Evolutionary conservation across 495 filamentous ascomycete genomes (phyloP), one percentile per base, ranked within the genome.

Genomic region (Cercophora samala): DNA sequence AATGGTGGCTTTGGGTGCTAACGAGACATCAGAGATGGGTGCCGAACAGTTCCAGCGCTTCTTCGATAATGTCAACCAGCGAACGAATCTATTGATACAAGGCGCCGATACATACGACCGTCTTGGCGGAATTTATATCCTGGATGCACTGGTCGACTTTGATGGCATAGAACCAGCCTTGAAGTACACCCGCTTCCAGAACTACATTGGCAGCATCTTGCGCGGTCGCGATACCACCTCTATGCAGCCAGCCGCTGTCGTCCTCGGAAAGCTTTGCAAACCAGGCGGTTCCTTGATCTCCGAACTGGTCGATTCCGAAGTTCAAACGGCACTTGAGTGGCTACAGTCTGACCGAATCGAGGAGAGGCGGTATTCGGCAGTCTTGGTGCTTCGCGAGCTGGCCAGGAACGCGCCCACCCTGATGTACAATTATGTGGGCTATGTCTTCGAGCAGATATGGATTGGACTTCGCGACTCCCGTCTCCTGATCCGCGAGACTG

Each of bases 201-300:
- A 91, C 68, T 93, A 92, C 71, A 86, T 99, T n/a, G 89, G 91
- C 64, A 89, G 84, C 56, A 91, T 96, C 26, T 82, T 98, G 70
- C 87, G 93, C 71, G 93, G 94, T 60, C 95, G 91, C 72, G 94
- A 98, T 67, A 91, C 88, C 65, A 85, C 84, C 32, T 91, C 94
- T 17, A 91, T 99, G 87, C 84, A 95, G 26, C 86, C 89, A 51
- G 96, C 95, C 17, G 93, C 95, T 56, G 86, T 89, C 69, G 93
- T 93, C 13, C 82, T 99, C 23, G 96, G 95, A 37, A 90, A 90
- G 70, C 85, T 99, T 59, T 96, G 94, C 66, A 88, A 89, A 68
- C 96, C 95, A 2, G 96, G 95, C 56, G 95, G 95, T 56, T 93
- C 95, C 51, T 83, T 99, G 62, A 97, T 96, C 51, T 95, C 95